Base-by-base conservation (phyloP, 2,329 filamentous ascomycete genomes). In the Lecanoromycetidae sp. region DNA sequence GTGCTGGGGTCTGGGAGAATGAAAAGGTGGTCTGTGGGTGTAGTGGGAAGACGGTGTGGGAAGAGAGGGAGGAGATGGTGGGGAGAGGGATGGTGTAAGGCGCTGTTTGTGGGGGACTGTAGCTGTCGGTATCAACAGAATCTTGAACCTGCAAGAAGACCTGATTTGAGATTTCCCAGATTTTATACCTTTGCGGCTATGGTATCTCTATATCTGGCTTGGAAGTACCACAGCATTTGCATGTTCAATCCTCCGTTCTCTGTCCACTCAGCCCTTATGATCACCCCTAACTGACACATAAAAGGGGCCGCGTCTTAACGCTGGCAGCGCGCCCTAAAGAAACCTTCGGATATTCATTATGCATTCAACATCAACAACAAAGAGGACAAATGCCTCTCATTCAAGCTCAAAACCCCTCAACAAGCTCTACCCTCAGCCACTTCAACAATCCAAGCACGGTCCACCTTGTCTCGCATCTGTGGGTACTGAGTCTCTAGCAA, bases 11-110 rank as follows among this genome's bases (percentile, higher is more conserved):
- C 52, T 98, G 91, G 91, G 90, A 95, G 64, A 94, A 98, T 58
- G 87, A 95, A 63, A 98, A 96, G 75, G 94, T 85, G 37, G 90
- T 98, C 5, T 98, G 91, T 64, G 94, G 87, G 39, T 98, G 91
- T 33, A n/a, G n/a, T 30, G 10, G 4, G 30, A 33, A 13, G 13
- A 2, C 13, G 30, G 19, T 13, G 13, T 33, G 30, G 30, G 17
- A 12, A 33, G n/a, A 15, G 30, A 5, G 30, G 10, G 6, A 15
- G 13, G 10, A n/a, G 6, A 2, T 7, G 30, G 30, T 10, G 17
- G 30, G 4, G 30, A 33, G 3, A 33, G 30, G 5, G 30, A 15
- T 10, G 17, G 30, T 2, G 30, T n/a, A 4, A 33, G 30, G 5
- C 30, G 4, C 12, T 12, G 12, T 12, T 33, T 12, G 17, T 33